phyloP scores from a whole-genome alignment of 148 eudicot genomes.

The Heliamphora exappendiculata region DNA sequence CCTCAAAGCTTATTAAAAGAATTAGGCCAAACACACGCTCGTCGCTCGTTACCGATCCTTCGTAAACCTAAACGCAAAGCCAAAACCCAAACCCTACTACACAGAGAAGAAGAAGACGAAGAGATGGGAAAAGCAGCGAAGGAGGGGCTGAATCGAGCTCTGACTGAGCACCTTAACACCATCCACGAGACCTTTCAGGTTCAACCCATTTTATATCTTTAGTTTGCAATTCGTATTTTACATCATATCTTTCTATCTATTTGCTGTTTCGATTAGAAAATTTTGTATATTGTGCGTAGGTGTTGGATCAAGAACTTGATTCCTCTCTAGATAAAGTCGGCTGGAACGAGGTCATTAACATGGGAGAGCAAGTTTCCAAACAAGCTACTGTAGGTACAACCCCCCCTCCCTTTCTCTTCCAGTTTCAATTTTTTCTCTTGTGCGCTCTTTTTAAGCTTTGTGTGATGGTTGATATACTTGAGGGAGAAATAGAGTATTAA shows the following conservation, averaged over 20 bases:
- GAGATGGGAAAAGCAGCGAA: constrained; percentile 42
- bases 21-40: too few species aligned
- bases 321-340: constrained; percentile 57
- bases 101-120: constrained; percentile 12
- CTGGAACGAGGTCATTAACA: constrained; percentile 68
- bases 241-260: background rate
- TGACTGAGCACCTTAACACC: constrained; percentile 37
- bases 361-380: constrained; percentile 79
- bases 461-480: too few species aligned
- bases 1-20: too few species aligned
- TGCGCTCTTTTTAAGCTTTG: background rate
- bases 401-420: background rate
- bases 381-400: constrained; percentile 67
- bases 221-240: background rate
- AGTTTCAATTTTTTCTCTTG: background rate
- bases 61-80: too few species aligned
- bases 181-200: constrained; percentile 59
- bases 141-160: constrained; percentile 31
- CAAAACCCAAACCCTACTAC: constrained; percentile 6
- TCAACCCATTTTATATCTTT: background rate
- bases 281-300: constrained; percentile 19
- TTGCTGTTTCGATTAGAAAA: background rate
- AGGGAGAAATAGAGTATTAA: too few species aligned
- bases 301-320: constrained; percentile 55
- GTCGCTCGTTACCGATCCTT: too few species aligned